Evolutionary conservation across 2,329 filamentous ascomycete genomes (phyloP), one percentile per base, ranked within the genome.

Genomic region (Pestalotiopsis sp.): DNA sequence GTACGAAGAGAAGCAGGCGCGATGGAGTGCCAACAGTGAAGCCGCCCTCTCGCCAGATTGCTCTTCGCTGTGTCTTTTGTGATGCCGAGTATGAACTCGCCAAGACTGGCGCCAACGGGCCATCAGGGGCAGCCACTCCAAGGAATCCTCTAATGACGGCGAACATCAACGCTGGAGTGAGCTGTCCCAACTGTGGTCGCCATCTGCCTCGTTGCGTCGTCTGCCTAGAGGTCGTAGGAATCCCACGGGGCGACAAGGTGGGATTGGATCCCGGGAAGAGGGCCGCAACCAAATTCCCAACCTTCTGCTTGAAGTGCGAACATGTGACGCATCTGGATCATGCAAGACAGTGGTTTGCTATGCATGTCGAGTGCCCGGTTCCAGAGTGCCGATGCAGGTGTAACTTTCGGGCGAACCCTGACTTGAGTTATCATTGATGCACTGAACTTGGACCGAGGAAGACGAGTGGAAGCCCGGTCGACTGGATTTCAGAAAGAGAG

Each of bases 1-100:
- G 92, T 75, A 93, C 91, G 27, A 89, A 90, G 71, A 87, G 87
- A 72, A 91, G 91, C 72, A 89, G 90, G 68, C 87, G 88, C 66
- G 86, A 90, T 66, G 91, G 91, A 56, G 79, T 81, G 7, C 88
- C 88, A n/a, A 86, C 88, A 7, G 86, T 92, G 72, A 89, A 89
- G 68, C 87, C 90, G 1, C 86, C 91, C 0, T 89, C 88, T 2
- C 84, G 90, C 39, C 92, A 93, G 79, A 88, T 95, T 66, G 89
- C 91, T 4, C 86, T 96, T 63, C 89, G 92, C 61, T 96, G 93
- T 80, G 86, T 92, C 62, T 93, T 93, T 81, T 96, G 93, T 81
- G 90, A 92, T 74, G 85, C 87, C 41, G 85, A 89, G 76, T 86
- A 86, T 64, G 86, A 83, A 41, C 80, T 86, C 27, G 81, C 83